A percentile compares a stretch with the other conserved stretches of the same genome.
Conservation (phyloP, 495 filamentous ascomycete genomes). For the Neurospora terricola region DNA sequence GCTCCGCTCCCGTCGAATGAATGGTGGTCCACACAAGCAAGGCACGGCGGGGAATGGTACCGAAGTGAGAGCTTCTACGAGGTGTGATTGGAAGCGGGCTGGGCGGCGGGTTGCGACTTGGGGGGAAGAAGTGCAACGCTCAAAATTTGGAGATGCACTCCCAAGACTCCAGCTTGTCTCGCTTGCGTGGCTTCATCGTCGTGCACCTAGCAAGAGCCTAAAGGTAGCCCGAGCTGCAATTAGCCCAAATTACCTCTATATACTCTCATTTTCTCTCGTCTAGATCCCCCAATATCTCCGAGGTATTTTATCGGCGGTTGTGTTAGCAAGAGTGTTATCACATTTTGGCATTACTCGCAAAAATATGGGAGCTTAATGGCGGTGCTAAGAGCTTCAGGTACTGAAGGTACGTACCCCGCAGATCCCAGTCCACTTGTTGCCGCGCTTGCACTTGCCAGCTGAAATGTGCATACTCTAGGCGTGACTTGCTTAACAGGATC, state of each 20-base stretch:
- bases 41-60: not conserved
- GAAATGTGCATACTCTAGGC: not conserved
- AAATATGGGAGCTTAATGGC: not conserved
- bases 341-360: not conserved
- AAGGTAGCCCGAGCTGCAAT: not conserved
- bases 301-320: not conserved
- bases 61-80: not conserved
- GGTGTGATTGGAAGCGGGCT: not conserved
- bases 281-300: not conserved
- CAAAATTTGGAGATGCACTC: not conserved
- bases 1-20: not conserved
- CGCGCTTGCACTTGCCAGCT: not conserved
- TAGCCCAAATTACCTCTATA: not conserved
- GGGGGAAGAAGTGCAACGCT: not conserved
- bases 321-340: not conserved
- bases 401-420: not conserved
- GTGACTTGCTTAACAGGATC: not conserved
- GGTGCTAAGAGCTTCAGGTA: not conserved
- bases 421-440: not conserved
- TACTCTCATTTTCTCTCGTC: not conserved
- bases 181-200: not conserved
- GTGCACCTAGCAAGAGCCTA: not conserved
- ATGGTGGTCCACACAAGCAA: not conserved
- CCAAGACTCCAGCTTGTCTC: not conserved
- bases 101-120: not conserved